phyloP scores from a whole-genome alignment of 106 monocot species.

The Narthecium ossifragum region DNA sequence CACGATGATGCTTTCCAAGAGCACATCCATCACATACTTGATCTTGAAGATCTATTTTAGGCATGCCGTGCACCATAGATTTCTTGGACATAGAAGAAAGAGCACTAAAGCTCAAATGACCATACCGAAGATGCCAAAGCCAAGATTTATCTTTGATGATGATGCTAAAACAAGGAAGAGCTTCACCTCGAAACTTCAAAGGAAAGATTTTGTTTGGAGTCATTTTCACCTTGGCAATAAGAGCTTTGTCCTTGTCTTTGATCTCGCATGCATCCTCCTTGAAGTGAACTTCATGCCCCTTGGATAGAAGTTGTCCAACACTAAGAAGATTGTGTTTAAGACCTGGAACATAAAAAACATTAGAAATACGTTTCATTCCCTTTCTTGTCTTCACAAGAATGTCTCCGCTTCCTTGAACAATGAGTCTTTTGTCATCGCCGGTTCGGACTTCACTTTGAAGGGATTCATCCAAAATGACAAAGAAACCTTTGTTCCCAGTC shows the following conservation, averaged over 20 bases:
- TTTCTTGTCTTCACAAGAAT: constrained; percentile 1
- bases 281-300: too few relatives aligned
- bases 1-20: not conserved
- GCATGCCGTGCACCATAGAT: too few relatives aligned
- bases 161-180: not conserved
- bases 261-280: too few relatives aligned
- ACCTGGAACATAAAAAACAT: constrained; percentile 1
- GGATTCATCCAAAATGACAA: not conserved
- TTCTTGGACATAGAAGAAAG: too few relatives aligned
- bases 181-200: not conserved
- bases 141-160: not conserved
- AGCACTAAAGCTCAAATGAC: too few relatives aligned
- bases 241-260: too few relatives aligned
- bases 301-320: constrained; percentile 10
- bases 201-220: constrained; percentile 11
- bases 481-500: not conserved
- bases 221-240: too few relatives aligned
- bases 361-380: not conserved
- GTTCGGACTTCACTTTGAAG: too few relatives aligned
- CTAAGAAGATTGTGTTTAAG: constrained; percentile 16
- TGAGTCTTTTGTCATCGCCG: too few relatives aligned
- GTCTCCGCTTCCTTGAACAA: not conserved
- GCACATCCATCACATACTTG: too few relatives aligned
- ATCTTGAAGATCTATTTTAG: too few relatives aligned
- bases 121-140: too few relatives aligned